Percentiles rank a stretch among this genome's conserved stretches.
phyloP scores from a whole-genome alignment of 345 rosid genomes.

The Eucalyptus pauciflora region DNA sequence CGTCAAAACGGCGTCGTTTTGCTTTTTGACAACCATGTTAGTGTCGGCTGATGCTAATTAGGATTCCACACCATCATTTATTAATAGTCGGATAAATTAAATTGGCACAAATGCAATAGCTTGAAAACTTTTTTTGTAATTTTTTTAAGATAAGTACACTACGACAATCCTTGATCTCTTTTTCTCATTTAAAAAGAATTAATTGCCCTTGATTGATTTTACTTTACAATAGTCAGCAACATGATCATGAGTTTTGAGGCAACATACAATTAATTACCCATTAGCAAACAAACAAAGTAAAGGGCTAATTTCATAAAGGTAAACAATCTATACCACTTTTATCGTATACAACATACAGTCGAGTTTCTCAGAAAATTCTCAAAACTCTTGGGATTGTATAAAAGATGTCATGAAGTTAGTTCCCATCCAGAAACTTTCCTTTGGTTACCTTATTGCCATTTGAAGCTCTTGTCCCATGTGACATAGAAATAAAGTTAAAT shows the following conservation, averaged over 20 bases:
- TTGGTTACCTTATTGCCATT: not conserved
- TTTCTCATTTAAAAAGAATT: not conserved
- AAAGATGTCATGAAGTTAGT: not conserved
- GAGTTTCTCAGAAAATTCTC: not conserved
- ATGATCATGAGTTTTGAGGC: not conserved
- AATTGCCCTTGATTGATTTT: not conserved
- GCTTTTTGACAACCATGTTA: not conserved
- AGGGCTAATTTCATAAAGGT: not conserved
- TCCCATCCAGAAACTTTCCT: not conserved
- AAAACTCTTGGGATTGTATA: not conserved
- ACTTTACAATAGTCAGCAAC: not conserved
- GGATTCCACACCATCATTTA: not conserved
- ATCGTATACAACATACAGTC: not conserved
- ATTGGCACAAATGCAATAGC: no score
- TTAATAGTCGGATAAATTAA: no score
- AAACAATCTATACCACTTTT: not conserved
- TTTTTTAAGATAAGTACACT: not conserved
- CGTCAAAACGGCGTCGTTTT: no score
- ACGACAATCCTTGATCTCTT: not conserved
- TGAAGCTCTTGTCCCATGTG: not conserved
- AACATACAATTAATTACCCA: not conserved
- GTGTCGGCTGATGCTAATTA: rapidly evolving
- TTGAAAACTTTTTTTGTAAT: no score
- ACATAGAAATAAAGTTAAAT: not conserved
- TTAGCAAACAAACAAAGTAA: not conserved